Evolutionary conservation across 805 yeast species (phyloP).

Genomic region (Candida berthetii): DNA sequence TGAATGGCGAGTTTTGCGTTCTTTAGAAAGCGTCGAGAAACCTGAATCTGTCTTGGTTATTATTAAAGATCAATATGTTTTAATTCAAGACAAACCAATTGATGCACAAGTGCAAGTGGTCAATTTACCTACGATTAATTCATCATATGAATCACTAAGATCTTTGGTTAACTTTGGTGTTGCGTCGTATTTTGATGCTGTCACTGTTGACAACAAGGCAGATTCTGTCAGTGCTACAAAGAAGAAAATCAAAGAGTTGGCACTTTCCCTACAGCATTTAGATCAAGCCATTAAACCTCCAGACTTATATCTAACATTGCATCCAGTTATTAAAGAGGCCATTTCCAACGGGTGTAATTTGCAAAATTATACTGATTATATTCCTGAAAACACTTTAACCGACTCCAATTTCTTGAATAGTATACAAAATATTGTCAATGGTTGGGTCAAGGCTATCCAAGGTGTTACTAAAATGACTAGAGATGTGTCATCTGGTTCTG

Average conservation of each 20-base stretch:
- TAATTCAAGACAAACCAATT: conserved; percentile 18
- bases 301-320: conserved; percentile 45
- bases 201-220: conserved; percentile 21
- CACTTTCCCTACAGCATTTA: conserved; percentile 58
- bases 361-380: conserved; percentile 16
- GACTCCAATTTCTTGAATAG: conserved; percentile 59
- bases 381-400: conserved; percentile 30
- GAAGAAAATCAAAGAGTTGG: conserved; percentile 62
- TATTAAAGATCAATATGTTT: conserved; percentile 34
- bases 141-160: conserved; percentile 45
- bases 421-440: conserved; percentile 63
- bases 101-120: conserved; percentile 27
- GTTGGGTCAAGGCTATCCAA: conserved; percentile 67
- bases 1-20: conserved; percentile 8
- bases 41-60: conserved; percentile 27
- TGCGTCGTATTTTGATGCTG: conserved; percentile 61
- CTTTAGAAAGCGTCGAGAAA: conserved; percentile 4
- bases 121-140: conserved; percentile 25
- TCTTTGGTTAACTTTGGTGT: conserved; percentile 58
- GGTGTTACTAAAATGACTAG: conserved; percentile 46
- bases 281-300: conserved; percentile 68
- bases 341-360: conserved; percentile 26
- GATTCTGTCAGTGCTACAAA: conserved; percentile 41
- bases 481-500: conserved; percentile 48
- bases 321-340: conserved; percentile 40